phyloP scores from a whole-genome alignment of 2,329 filamentous ascomycete species.

The Claviceps spartinae region DNA sequence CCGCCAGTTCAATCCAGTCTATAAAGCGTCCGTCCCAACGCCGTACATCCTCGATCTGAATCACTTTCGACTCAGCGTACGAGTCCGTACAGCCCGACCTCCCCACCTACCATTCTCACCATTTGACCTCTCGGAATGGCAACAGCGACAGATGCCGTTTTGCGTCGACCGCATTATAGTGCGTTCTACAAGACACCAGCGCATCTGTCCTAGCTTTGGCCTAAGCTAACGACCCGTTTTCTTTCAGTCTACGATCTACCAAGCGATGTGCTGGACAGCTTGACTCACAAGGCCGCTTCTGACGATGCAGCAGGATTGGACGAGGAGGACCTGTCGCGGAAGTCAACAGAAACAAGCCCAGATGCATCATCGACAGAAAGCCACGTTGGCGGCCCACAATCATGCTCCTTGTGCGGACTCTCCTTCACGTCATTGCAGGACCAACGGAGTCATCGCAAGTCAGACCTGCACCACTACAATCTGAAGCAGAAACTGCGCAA shows the following conservation, averaged over 20 bases:
- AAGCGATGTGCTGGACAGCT: slow-evolving; percentile 52
- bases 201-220: background rate
- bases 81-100: background rate
- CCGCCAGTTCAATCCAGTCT: too few relatives aligned
- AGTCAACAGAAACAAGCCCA: slow-evolving; percentile 12
- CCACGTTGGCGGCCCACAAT: slow-evolving; percentile 45
- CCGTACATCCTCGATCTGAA: too few relatives aligned
- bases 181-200: slow-evolving; percentile 5
- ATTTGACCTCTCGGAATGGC: slow-evolving; percentile 6
- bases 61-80: too few relatives aligned
- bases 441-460: slow-evolving; percentile 74
- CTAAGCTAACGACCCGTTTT: slow-evolving; percentile 2
- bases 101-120: background rate
- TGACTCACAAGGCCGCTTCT: slow-evolving; percentile 34
- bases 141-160: slow-evolving; percentile 25
- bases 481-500: slow-evolving; percentile 81
- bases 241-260: slow-evolving; percentile 68
- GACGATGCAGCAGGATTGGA: slow-evolving; percentile 13
- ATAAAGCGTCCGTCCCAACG: too few relatives aligned
- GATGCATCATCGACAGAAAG: slow-evolving; percentile 17
- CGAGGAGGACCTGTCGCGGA: slow-evolving; percentile 11
- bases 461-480: slow-evolving; percentile 89
- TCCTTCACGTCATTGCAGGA: slow-evolving; percentile 61
- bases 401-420: slow-evolving; percentile 69
- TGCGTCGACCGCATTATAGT: slow-evolving; percentile 40